Evolutionary conservation across 345 rosid genomes (phyloP).

Genomic region (Litchi chinensis): DNA sequence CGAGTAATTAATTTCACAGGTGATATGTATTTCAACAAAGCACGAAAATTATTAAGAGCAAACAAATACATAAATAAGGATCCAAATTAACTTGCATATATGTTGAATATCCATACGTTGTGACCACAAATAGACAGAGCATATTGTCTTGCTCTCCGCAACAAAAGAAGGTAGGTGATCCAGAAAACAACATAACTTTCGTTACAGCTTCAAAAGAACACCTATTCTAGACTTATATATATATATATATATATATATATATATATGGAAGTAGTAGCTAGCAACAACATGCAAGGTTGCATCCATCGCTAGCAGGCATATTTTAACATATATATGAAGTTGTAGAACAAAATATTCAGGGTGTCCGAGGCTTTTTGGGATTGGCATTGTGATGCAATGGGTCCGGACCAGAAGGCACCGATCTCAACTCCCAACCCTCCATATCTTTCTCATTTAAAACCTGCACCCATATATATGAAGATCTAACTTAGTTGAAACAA

Average conservation of each 20-base stretch:
- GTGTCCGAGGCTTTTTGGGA: slow-evolving; percentile 42
- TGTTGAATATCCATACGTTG: no score
- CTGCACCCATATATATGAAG: not conserved
- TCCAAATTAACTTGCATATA: not conserved
- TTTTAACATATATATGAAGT: no score
- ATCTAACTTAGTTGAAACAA: not conserved
- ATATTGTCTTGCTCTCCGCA: not conserved
- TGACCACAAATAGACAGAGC: not conserved
- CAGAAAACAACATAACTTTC: not conserved
- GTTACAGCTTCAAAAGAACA: not conserved
- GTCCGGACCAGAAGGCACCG: slow-evolving; percentile 52
- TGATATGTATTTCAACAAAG: no score
- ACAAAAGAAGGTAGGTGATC: not conserved
- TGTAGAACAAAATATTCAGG: slow-evolving; percentile 18
- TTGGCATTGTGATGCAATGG: slow-evolving; percentile 47
- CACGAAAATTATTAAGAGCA: no score
- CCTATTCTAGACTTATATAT: no score
- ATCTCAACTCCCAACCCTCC: slow-evolving; percentile 30
- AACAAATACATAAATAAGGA: no score
- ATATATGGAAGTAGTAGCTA: no score
- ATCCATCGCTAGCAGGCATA: not conserved
- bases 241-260: no score
- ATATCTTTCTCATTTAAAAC: slow-evolving; percentile 11
- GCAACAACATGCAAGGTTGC: not conserved
- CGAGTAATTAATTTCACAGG: no score